Evolutionary conservation across 495 filamentous ascomycete species (phyloP), one percentile per base, ranked within the genome.

Genomic region (Aspergillus diversus): DNA sequence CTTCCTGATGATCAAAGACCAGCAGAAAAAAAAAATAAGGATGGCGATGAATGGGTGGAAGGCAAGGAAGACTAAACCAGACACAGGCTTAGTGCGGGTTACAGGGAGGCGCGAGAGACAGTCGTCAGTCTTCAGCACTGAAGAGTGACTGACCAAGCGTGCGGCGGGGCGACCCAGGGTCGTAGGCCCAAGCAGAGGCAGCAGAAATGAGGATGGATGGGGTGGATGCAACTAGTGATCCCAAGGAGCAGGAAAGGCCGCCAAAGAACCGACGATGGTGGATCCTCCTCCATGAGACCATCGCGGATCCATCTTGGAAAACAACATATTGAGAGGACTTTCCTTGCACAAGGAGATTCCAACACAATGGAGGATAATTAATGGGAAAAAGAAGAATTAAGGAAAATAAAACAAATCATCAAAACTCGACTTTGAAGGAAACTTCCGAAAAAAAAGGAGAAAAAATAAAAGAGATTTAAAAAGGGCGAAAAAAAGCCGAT

Each of bases 151-250:
- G 63, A 69, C 66, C 63, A 52, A 52, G 66, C 63, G 63, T 55
- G 57, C 52, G 56, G 65, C 57, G 67, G 67, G 63, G 63, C 63
- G 63, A 66, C 66, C 66, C 64, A 69, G 61, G 46, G 53, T 65
- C 27, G 62, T 46, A 69, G 66, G 66, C 56, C 66, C 60, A 57
- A 69, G 66, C 66, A 69, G 66, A 60, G 52, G 46, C 50, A 43
- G 59, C 17, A 66, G 60, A 61, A 51, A 50, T 43, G 52, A 37
- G 51, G 50, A 54, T 42, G 49, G 51, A 60, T 55, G 55, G 60
- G 57, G 60, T 60, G 67, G 63, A 55, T 55, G 60, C 65, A 61
- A 66, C 69, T 68, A 71, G 69, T 66, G 66, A 67, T 68, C 66
- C 69, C 69, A 68, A 71, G 66, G 63, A 66, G 60, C 63, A 71